Evolutionary conservation across 2,329 filamentous ascomycete genomes (phyloP), one percentile per base, ranked within the genome.

Genomic region (Cryphonectria naterciae): DNA sequence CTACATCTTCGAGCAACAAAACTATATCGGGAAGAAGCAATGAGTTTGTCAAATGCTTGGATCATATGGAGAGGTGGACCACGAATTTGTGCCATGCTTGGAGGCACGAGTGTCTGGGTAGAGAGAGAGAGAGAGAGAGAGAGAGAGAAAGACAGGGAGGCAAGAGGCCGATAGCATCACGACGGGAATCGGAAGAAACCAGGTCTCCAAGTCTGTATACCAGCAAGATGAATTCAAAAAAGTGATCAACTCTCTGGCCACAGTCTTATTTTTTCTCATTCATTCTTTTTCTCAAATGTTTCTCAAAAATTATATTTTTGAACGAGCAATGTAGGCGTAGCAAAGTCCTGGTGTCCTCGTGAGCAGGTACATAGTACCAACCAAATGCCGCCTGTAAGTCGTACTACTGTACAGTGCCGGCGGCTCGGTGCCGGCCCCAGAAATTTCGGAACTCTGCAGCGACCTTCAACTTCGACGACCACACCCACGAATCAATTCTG

Each of bases 1-100:
- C 72, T 93, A 93, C 81, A 84, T 93, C 74, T 94, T 93, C 77
- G 84, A 94, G 78, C 92, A 95, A 83, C 90, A 92, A 79, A 94
- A 94, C 84, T 93, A 93, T 81, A 79, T 90, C 72, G 81, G 84
- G 67, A 86, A 91, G 83, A 46, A 65, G 35, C 19, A 67, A 68
- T 72, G 52, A 72, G 56, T 15, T 17, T 17, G 25, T 5, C 54
- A 32, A 35, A 4, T 17, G 7, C 8, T 64, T 46, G 39, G 13
- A 32, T 32, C 25, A 22, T 17, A 32, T 46, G 10, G 15, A 46
- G 25, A n/a, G 39, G n/a, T 11, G 5, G n/a, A n/a, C 37, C 37
- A n/a, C 22, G 37, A 46, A 15, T 22, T 41, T n/a, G 61, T n/a
- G 25, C 41, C 37, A 32, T 46, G n/a, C 19, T 56, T 41, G 49